Percentiles rank a stretch among this genome's conserved stretches.
These are phyloP conservation scores for Xylaria sp. DNA, from an alignment of 2,329 filamentous ascomycete species.

Conservation along the genomic window DNA sequence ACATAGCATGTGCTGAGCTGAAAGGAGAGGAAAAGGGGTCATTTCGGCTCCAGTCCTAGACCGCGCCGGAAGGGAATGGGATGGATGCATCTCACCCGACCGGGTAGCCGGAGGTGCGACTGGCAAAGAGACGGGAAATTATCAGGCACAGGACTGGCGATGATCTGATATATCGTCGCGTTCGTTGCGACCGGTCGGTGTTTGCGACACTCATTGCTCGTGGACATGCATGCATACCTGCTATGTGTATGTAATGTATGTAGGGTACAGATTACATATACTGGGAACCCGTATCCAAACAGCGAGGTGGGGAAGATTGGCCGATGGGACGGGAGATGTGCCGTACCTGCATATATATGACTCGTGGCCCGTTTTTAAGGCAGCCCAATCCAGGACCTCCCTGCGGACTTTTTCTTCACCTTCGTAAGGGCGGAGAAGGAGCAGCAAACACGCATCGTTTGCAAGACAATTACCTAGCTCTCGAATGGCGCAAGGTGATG, in stretches of 20 bases:
- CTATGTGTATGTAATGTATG: too few species aligned
- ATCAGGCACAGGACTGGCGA: neutral
- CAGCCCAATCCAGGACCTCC: neutral
- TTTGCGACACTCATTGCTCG: too few species aligned
- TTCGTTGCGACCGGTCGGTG: too few species aligned
- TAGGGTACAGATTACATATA: too few species aligned
- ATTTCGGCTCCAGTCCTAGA: too few species aligned
- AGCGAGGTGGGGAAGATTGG: slow-evolving; percentile 3
- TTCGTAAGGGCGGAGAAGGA: neutral
- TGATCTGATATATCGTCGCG: slow-evolving; percentile 15
- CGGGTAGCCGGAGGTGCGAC: too few species aligned
- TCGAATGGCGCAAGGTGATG: neutral
- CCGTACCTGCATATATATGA: slow-evolving; percentile 23
- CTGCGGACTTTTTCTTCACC: neutral
- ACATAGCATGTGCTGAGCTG: too few species aligned
- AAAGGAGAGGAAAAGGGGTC: too few species aligned
- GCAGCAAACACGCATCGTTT: neutral
- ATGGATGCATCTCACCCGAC: too few species aligned
- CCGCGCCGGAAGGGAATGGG: too few species aligned
- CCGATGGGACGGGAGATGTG: slow-evolving; percentile 23
- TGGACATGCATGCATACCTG: too few species aligned
- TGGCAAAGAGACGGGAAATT: too few species aligned
- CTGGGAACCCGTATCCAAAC: neutral
- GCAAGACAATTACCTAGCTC: neutral
- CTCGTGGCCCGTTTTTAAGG: neutral